phyloP scores from a whole-genome alignment of 2,329 filamentous ascomycete genomes.

The Cladorrhinum sp. region DNA sequence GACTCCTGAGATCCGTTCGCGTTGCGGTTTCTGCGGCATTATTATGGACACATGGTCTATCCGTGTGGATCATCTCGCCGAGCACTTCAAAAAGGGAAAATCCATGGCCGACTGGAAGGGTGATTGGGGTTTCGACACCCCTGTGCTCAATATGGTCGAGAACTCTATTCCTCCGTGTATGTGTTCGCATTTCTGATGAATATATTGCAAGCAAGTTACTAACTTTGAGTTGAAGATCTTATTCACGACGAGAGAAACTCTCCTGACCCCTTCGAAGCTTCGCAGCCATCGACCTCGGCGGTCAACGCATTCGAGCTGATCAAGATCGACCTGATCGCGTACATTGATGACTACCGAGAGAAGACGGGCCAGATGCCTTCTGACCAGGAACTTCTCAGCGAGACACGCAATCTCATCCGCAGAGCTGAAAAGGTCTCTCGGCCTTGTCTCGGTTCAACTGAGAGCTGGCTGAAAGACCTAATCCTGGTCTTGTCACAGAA shows the following conservation, averaged over 20 bases:
- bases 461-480: slow-evolving; percentile 58
- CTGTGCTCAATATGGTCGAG: slow-evolving; percentile 61
- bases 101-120: slow-evolving; percentile 69
- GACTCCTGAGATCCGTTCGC: slow-evolving; percentile 58
- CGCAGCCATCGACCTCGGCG: slow-evolving; percentile 42
- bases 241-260: slow-evolving; percentile 61
- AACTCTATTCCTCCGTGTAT: slow-evolving; percentile 65
- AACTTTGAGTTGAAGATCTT: slow-evolving; percentile 45
- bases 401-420: slow-evolving; percentile 58
- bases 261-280: slow-evolving; percentile 52
- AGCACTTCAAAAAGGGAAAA: slow-evolving; percentile 64
- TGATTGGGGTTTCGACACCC: slow-evolving; percentile 64
- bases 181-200: slow-evolving; percentile 35
- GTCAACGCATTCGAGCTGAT: slow-evolving; percentile 60
- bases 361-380: slow-evolving; percentile 40
- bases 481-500: slow-evolving; percentile 38
- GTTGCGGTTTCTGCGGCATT: slow-evolving; percentile 64
- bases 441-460: slow-evolving; percentile 36
- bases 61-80: slow-evolving; percentile 61
- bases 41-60: slow-evolving; percentile 60
- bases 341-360: slow-evolving; percentile 44
- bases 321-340: slow-evolving; percentile 56
- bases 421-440: slow-evolving; percentile 49
- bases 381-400: slow-evolving; percentile 54
- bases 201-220: slow-evolving; percentile 25